Evolutionary conservation across 2,329 filamentous ascomycete species (phyloP).

Genomic region (Fusarium agapanthi): DNA sequence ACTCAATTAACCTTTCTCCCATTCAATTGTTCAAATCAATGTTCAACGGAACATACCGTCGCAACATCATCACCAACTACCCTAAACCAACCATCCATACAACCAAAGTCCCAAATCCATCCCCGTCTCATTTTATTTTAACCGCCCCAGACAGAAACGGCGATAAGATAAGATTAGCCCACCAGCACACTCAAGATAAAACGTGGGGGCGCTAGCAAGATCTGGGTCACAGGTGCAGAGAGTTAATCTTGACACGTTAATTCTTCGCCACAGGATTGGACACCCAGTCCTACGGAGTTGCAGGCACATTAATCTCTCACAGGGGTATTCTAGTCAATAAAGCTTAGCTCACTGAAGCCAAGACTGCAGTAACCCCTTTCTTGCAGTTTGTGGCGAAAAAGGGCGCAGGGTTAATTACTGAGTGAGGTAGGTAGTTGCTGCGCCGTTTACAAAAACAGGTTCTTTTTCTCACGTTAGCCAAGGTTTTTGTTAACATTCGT

Average conservation of each 20-base stretch:
- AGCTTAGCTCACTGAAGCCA: constrained; percentile 14
- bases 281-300: background rate
- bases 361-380: background rate
- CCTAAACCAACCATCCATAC: background rate
- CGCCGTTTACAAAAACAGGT: background rate
- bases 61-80: background rate
- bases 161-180: background rate
- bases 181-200: background rate
- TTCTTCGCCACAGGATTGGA: constrained; percentile 4
- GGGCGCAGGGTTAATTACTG: background rate
- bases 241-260: constrained; percentile 26
- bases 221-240: constrained; percentile 1
- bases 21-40: background rate
- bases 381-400: background rate
- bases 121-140: background rate
- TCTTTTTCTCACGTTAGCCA: background rate
- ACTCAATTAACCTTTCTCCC: background rate
- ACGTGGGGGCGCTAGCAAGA: constrained; percentile 12
- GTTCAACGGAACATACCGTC: background rate
- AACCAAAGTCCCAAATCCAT: background rate
- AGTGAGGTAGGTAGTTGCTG: background rate
- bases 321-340: no score
- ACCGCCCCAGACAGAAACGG: background rate
- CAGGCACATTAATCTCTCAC: constrained; percentile 1
- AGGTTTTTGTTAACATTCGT: no score